Evolutionary conservation across 257 asterid species (phyloP).

Genomic region (Eucommia ulmoides): DNA sequence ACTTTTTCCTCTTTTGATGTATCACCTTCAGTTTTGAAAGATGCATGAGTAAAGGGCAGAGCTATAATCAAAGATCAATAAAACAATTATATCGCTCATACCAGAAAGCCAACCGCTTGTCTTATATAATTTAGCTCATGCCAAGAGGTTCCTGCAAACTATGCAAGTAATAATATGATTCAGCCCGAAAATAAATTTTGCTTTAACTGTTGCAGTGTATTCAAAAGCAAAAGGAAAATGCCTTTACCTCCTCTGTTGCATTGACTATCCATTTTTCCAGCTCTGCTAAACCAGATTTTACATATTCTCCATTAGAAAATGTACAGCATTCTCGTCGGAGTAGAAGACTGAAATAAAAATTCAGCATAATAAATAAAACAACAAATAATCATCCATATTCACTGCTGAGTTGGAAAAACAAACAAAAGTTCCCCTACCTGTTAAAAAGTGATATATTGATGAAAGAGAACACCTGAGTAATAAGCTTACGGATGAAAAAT

Average conservation of each 20-base stretch:
- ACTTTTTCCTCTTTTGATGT: slow-evolving; percentile 93
- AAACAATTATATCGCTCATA: slow-evolving; percentile 5
- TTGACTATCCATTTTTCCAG: slow-evolving; percentile 92
- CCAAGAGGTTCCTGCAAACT: slow-evolving; percentile 99
- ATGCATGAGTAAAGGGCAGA: slow-evolving; percentile 7
- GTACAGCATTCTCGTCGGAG: slow-evolving; percentile 99
- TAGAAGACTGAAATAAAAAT: slow-evolving; percentile 37
- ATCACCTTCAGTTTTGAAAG: slow-evolving; percentile 48
- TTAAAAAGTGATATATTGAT: slow-evolving; percentile 87
- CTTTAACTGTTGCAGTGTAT: too few relatives aligned
- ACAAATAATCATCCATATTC: not conserved
- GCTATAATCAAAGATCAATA: slow-evolving; percentile 2
- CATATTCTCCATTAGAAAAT: slow-evolving; percentile 93
- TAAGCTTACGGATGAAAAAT: slow-evolving; percentile 95
- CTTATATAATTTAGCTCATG: slow-evolving; percentile 92
- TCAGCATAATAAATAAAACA: not conserved
- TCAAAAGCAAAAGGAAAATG: slow-evolving; percentile 8
- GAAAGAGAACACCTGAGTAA: slow-evolving; percentile 91
- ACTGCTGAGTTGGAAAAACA: not conserved
- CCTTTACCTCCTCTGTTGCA: slow-evolving; percentile 72
- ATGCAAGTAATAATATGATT: not conserved
- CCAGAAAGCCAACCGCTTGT: slow-evolving; percentile 52
- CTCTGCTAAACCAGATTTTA: slow-evolving; percentile 95
- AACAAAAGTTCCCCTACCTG: slow-evolving; percentile 36
- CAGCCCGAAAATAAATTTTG: not conserved